These are phyloP conservation scores for Lindgomyces ingoldianus DNA, from an alignment of 495 filamentous ascomycete species.

Conservation along the genomic window DNA sequence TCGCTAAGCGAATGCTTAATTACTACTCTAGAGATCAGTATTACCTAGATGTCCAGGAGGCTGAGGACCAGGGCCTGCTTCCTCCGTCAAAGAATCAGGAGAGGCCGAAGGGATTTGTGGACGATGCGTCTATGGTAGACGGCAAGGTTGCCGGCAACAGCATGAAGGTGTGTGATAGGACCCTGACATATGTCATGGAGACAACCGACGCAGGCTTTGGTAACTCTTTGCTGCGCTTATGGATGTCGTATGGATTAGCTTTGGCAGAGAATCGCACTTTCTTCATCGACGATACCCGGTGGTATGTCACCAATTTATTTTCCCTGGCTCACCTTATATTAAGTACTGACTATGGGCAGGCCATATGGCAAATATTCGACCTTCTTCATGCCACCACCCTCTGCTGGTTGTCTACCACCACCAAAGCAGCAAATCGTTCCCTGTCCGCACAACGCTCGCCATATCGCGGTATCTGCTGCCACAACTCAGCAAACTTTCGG, in stretches of 20 bases:
- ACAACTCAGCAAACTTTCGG: conserved; percentile 61
- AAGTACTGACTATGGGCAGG: conserved; percentile 42
- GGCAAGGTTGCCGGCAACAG: conserved; percentile 19
- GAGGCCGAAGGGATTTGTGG: conserved; percentile 28
- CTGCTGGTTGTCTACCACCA: conserved; percentile 59
- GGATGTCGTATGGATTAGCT: conserved; percentile 75
- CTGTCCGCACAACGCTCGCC: conserved; percentile 67
- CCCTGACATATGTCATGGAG: conserved; percentile 70
- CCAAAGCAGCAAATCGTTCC: conserved; percentile 65
- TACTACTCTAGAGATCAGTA: conserved; percentile 63
- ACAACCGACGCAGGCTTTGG: conserved; percentile 68
- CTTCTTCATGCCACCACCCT: conserved; percentile 64
- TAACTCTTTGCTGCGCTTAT: conserved; percentile 67
- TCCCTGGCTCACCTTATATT: not conserved
- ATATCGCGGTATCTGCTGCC: conserved; percentile 67
- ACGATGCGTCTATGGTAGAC: conserved; percentile 40
- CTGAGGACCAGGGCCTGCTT: conserved; percentile 58
- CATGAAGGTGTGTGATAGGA: conserved; percentile 60
- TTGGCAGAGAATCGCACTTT: conserved; percentile 67
- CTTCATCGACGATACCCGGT: conserved; percentile 73
- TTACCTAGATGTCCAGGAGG: conserved; percentile 68
- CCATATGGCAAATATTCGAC: conserved; percentile 68
- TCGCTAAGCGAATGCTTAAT: conserved; percentile 49
- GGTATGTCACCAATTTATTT: conserved; percentile 46
- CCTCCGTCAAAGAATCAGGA: conserved; percentile 43